These are phyloP conservation scores for Pleurotus salmoneostramineus DNA, from an alignment of 768 basidiomycete species.

Conservation along the genomic window DNA sequence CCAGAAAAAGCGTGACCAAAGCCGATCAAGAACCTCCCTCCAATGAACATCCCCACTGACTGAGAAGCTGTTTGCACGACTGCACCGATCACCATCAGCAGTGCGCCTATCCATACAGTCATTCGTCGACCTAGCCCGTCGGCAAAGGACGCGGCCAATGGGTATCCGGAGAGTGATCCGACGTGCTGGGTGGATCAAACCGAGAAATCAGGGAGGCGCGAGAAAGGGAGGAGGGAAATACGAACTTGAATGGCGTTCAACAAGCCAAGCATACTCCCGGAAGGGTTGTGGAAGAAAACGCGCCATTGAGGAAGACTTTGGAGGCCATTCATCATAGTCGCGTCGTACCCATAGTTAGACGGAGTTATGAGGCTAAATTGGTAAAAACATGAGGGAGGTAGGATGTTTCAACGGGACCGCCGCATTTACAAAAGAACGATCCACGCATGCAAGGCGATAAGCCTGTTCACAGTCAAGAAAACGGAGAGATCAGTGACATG, in stretches of 20 bases:
- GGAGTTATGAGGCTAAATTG: constrained; percentile 26
- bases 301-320: constrained; percentile 5
- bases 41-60: constrained; percentile 28
- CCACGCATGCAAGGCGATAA: neutral
- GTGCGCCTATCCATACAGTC: constrained; percentile 20
- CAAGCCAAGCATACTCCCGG: constrained; percentile 2
- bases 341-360: constrained; percentile 37
- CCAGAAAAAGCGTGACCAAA: constrained; percentile 7
- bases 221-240: neutral
- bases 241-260: constrained; percentile 3
- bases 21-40: constrained; percentile 15
- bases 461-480: neutral
- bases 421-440: neutral
- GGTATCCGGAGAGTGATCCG: neutral
- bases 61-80: constrained; percentile 26
- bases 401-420: too few species aligned
- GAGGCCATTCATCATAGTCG: constrained; percentile 6
- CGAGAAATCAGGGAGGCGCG: too few species aligned
- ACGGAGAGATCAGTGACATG: neutral
- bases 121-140: neutral
- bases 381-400: neutral
- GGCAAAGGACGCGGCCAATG: neutral
- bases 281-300: neutral
- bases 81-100: constrained; percentile 27
- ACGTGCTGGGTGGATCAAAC: neutral